Base-by-base conservation (phyloP, 257 asterid genomes). In the Voacanga thouarsii region DNA sequence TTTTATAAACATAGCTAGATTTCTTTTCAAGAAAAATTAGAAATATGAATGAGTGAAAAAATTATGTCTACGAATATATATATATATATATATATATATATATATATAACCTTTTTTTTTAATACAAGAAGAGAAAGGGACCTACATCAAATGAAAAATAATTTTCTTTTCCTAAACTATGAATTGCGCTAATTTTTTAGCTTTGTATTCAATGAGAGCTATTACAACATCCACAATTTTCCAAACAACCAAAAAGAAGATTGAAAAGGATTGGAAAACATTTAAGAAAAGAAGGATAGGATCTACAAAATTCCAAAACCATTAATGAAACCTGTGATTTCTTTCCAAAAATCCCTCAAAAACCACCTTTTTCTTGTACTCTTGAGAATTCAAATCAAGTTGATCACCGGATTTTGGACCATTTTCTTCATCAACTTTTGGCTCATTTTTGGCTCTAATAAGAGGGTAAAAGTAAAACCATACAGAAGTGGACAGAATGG, bases 401-500 rank as follows among this genome's bases (percentile, higher is more conserved):
- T 57, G 56, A 11, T 37, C 81, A 28, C 53, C n/a, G 23, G 80
- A 23, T 21, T 78, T 73, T 10, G 75, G 21, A 0, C 56, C 41
- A 41, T 15, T 55, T 59, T 43, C 64, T 33, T 24, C 24, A 37
- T 28, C 19, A 30, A 21, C 73, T 26, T 63, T 72, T 53, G 51
- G 75, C 43, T 33, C 37, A 51, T 49, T 43, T 49, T 63, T 43
- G 30, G 51, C 41, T n/a, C 63, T 51, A 63, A 70, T 23, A 39
- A 83, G 15, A 78, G 81, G 82, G 72, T 80, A 77, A 59, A 76
- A 72, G 39, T 84, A 87, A 55, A 84, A 74, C 85, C 85, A 84
- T 64, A 85, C 84, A 79, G 77, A 79, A 75, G 85, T 80, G 55
- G 84, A 84, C 74, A 87, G 44, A 80, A 87, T 87, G 71, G 90